Percentiles rank a stretch among this genome's conserved stretches.
These are phyloP conservation scores for Escallonia rubra DNA, from an alignment of 129 eudicot genomes.

Conservation along the genomic window DNA sequence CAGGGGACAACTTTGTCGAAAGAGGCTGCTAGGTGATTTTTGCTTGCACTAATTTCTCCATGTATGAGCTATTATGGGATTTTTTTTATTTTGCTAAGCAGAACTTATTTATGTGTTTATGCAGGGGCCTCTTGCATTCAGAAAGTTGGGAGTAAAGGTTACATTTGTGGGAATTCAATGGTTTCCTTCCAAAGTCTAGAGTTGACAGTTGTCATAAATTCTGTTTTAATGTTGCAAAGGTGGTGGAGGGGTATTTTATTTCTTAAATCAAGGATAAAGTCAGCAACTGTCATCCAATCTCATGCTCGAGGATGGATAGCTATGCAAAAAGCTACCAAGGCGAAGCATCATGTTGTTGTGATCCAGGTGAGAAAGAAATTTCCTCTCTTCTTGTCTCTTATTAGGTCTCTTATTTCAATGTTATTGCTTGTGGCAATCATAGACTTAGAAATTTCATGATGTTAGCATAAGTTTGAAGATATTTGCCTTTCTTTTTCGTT, in stretches of 20 bases:
- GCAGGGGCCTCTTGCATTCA: slow-evolving; percentile 29
- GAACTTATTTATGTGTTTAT: neutral
- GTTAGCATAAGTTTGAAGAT: too few relatives aligned
- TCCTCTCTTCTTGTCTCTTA: neutral
- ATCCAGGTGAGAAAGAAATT: slow-evolving; percentile 64
- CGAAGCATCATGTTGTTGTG: slow-evolving; percentile 31
- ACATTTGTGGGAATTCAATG: slow-evolving; percentile 1
- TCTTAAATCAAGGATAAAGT: slow-evolving; percentile 29
- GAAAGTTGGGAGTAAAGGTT: slow-evolving; percentile 12
- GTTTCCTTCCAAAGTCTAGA: slow-evolving; percentile 18
- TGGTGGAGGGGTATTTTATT: slow-evolving; percentile 58
- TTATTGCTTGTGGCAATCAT: too few relatives aligned
- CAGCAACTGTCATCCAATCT: slow-evolving; percentile 61
- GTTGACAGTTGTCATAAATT: slow-evolving; percentile 15
- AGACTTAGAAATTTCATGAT: too few relatives aligned
- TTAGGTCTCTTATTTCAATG: neutral
- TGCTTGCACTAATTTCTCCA: neutral
- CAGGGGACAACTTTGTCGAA: slow-evolving; percentile 45
- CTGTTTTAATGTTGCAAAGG: slow-evolving; percentile 46
- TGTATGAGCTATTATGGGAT: neutral
- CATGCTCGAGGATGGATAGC: slow-evolving; percentile 62
- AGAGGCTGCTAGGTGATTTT: slow-evolving; percentile 48
- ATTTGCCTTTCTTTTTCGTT: too few relatives aligned
- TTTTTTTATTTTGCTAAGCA: slow-evolving; percentile 4
- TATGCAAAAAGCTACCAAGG: slow-evolving; percentile 32